Percentiles rank a stretch among this genome's conserved stretches.
Evolutionary conservation across 352 stramenopile genomes (phyloP).

Genomic region (Thraustochytrium striatum): DNA sequence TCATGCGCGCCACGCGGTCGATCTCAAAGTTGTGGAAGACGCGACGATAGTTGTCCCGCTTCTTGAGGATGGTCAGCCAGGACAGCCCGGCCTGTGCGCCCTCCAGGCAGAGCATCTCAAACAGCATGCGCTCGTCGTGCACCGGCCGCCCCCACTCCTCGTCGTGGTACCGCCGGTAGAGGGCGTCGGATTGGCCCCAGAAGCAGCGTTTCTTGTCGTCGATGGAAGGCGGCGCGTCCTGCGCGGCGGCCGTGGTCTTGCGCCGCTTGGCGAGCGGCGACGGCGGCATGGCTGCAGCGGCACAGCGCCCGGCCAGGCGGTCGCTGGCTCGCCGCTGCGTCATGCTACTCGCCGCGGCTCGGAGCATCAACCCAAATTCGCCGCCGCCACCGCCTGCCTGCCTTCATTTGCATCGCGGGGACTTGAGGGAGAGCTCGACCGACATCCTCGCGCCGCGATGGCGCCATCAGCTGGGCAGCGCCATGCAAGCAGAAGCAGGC

Average conservation of each 20-base stretch:
- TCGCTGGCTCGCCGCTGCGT: too few species aligned
- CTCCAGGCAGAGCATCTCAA: conserved; percentile 62
- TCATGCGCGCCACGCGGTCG: conserved; percentile 56
- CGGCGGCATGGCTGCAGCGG: too few species aligned
- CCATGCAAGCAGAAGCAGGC: too few species aligned
- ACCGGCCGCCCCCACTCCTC: conserved; percentile 45
- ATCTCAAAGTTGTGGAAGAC: conserved; percentile 60
- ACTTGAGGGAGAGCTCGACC: too few species aligned
- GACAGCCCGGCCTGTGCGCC: conserved; percentile 58
- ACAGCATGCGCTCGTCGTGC: conserved; percentile 55
- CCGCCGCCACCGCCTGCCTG: too few species aligned
- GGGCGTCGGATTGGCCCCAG: neutral
- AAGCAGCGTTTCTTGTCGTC: conserved; percentile 1
- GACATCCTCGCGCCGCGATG: too few species aligned
- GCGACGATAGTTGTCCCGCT: conserved; percentile 58
- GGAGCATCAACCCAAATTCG: too few species aligned
- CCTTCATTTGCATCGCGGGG: too few species aligned
- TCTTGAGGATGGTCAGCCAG: conserved; percentile 61
- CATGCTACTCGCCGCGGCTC: too few species aligned
- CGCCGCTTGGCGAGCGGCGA: neutral
- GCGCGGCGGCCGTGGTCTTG: neutral
- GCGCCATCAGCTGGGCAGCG: too few species aligned
- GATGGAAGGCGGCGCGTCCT: neutral
- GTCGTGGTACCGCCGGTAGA: conserved; percentile 47
- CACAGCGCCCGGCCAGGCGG: too few species aligned